Evolutionary conservation across 176 grass and related monocot genomes (phyloP), one percentile per base, ranked within the genome.

Genomic region (Alloteropsis semialata): DNA sequence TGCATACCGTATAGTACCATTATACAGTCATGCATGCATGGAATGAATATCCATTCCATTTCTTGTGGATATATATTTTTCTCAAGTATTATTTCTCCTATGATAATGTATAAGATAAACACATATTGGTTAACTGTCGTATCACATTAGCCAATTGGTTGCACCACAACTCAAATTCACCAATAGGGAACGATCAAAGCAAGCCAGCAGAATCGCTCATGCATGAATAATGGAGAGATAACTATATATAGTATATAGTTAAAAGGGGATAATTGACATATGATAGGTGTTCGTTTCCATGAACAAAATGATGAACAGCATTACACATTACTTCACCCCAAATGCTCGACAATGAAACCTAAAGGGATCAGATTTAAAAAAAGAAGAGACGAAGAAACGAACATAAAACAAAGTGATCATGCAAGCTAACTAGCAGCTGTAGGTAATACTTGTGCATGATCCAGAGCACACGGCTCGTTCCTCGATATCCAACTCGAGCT

Each of bases 321-420:
- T 29, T 79, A 79, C 88, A 90, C 79, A 90, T 74, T 51, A 73
- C 66, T 79, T 79, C 33, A 60, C 5, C 75, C 74, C 21, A 51
- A 82, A 79, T 87, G 50, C 51, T 67, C 19, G 62, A 83, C n/a
- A 38, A n/a, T 75, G 18, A 86, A 74, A n/a, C 74, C 79, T 87
- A 90, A 70, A 62, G 24, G 8, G 39, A 28, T 70, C 67, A 67
- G 59, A 44, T 33, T 4, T 55, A 6, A 54, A 14, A 65, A 15
- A 17, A 49, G 74, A 39, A 41, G 66, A 1, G 21, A 72, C n/a
- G 27, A 46, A 71, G 25, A 48, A 46, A 71, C 27, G 30, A 46
- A 71, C 27, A 72, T 32, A 72, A 18, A 86, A n/a, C 74, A 53
- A 69, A 27, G 21, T 18, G 49, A 84, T 78, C 84, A 87, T 80